A percentile compares a stretch with the other conserved stretches of the same genome.
Conservation (phyloP, 805 yeast species). For the Ogataea naganishii region DNA sequence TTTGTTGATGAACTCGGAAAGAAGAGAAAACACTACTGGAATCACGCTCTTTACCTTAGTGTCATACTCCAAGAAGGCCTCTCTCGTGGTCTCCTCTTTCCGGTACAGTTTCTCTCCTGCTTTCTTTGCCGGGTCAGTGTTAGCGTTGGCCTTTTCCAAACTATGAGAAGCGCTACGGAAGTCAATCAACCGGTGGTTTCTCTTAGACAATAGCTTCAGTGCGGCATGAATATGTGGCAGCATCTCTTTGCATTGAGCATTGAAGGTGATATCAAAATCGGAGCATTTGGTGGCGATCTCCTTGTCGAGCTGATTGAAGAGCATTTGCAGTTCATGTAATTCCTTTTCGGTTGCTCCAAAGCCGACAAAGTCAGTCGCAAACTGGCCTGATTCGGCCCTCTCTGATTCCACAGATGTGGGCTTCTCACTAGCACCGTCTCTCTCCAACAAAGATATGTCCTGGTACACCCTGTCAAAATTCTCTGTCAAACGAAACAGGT, state of each 20-base stretch:
- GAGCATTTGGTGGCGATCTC: no score
- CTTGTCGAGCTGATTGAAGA: no score
- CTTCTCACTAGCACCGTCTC: no score
- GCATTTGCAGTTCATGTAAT: no score
- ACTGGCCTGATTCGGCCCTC: no score
- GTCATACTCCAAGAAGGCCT: constrained; percentile 27
- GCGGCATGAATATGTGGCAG: constrained; percentile 25
- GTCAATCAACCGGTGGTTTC: constrained; percentile 34
- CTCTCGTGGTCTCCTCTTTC: constrained; percentile 22
- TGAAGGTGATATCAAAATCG: no score
- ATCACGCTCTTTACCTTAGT: constrained; percentile 30
- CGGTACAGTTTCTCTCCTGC: constrained; percentile 28
- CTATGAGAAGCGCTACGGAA: constrained; percentile 28
- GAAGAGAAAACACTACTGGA: constrained; percentile 35
- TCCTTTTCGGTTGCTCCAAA: no score
- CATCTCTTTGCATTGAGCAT: constrained; percentile 31
- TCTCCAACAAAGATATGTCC: no score
- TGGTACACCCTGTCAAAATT: no score
- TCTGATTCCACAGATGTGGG: no score
- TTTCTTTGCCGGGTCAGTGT: constrained; percentile 23
- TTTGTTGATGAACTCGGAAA: constrained; percentile 41
- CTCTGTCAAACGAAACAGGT: no score
- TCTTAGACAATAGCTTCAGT: constrained; percentile 31
- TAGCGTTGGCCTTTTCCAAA: constrained; percentile 28
- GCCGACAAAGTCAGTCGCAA: no score